phyloP scores from a whole-genome alignment of 2,329 filamentous ascomycete species.

The Colletotrichum sp. region DNA sequence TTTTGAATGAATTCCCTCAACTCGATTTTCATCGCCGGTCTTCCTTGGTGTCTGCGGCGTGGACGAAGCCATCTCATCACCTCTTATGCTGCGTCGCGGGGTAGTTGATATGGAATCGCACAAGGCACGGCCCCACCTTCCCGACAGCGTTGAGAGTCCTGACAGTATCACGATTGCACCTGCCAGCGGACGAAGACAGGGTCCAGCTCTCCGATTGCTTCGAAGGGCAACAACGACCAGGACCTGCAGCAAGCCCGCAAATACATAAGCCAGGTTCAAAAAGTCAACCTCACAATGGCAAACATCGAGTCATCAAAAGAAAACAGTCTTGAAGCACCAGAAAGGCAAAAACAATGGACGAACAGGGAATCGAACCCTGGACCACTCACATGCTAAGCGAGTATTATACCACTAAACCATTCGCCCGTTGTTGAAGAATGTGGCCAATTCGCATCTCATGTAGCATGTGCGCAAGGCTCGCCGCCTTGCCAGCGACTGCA shows the following conservation, averaged over 20 bases:
- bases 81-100: neutral
- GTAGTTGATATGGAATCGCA: neutral
- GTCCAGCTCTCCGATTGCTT: no score
- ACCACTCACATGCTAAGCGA: constrained; percentile 22
- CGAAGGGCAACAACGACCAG: neutral
- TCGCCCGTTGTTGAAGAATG: constrained; percentile 10
- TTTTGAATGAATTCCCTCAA: accelerated
- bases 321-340: accelerated
- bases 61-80: neutral
- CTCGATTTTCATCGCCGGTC: accelerated
- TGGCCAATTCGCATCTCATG: no score
- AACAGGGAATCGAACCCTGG: constrained; percentile 21
- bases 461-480: accelerated
- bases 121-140: no score
- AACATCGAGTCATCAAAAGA: accelerated
- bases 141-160: no score
- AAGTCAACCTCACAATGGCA: accelerated
- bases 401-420: constrained; percentile 23
- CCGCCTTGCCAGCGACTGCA: neutral
- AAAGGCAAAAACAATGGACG: neutral
- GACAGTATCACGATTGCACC: no score
- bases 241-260: neutral
- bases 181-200: no score
- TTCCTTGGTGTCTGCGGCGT: neutral
- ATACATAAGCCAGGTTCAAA: accelerated